Conservation (phyloP, 129 eudicot species). For the Helichrysum umbraculigerum region DNA sequence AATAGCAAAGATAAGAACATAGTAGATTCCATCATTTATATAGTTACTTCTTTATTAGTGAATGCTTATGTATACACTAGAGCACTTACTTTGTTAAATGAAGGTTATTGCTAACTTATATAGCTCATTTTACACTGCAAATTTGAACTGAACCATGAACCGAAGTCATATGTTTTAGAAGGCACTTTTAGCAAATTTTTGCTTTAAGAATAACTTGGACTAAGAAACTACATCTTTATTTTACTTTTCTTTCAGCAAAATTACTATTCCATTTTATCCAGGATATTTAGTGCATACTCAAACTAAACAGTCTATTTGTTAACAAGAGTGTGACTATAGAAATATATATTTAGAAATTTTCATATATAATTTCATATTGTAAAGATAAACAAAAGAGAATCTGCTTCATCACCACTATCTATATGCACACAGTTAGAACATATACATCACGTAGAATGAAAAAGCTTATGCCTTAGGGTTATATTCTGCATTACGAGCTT, state of each 20-base stretch:
- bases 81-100: not conserved
- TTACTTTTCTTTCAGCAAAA: not conserved
- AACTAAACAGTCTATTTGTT: not conserved
- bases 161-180: not conserved
- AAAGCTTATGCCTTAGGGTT: constrained; percentile 70
- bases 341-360: too few species aligned
- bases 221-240: not conserved
- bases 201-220: too few species aligned
- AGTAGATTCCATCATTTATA: too few species aligned
- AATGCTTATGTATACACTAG: not conserved
- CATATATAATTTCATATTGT: not conserved
- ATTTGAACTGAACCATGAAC: not conserved
- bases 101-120: not conserved
- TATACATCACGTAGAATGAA: not conserved
- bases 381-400: too few species aligned
- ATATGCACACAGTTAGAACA: not conserved
- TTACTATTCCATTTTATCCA: not conserved
- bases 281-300: not conserved
- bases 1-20: too few species aligned
- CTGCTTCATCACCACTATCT: not conserved
- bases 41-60: too few species aligned
- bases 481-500: constrained; percentile 92
- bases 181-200: not conserved
- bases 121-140: not conserved
- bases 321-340: too few species aligned